Conservation (phyloP, 1,284 basidiomycete genomes). For the Ganoderma resinaceum region DNA sequence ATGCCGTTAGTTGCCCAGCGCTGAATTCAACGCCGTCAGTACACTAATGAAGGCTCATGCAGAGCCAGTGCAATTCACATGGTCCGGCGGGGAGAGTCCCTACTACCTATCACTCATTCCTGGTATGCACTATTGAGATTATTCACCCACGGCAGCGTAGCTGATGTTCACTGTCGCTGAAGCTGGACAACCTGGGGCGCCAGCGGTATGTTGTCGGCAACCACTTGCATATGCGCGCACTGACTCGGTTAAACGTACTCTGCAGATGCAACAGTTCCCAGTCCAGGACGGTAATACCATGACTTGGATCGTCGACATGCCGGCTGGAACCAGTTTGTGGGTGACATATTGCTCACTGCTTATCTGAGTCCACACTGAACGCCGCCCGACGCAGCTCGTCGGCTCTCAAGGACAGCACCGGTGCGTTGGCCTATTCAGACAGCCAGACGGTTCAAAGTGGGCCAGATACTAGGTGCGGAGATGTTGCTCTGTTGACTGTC, state of each 20-base stretch:
- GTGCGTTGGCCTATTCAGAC: slow-evolving; percentile 61
- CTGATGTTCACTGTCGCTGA: not conserved
- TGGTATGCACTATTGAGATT: slow-evolving; percentile 40
- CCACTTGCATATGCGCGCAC: not conserved
- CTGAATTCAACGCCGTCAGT: not conserved
- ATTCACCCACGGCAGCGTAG: not conserved
- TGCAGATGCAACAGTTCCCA: slow-evolving; percentile 63
- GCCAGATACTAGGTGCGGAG: slow-evolving; percentile 44
- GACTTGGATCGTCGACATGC: slow-evolving; percentile 72
- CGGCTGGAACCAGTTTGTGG: slow-evolving; percentile 61
- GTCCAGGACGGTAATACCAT: slow-evolving; percentile 49
- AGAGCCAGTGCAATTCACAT: slow-evolving; percentile 69
- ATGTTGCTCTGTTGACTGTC: not conserved
- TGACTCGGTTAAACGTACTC: not conserved
- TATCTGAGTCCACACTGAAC: slow-evolving; percentile 6
- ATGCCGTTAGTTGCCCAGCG: slow-evolving; percentile 55
- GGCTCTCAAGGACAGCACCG: slow-evolving; percentile 65
- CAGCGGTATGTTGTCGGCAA: slow-evolving; percentile 51
- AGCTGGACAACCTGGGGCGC: slow-evolving; percentile 64
- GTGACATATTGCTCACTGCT: slow-evolving; percentile 33
- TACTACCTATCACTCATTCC: slow-evolving; percentile 75
- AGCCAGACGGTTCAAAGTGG: slow-evolving; percentile 57
- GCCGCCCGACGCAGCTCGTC: slow-evolving; percentile 50
- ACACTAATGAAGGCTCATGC: not conserved
- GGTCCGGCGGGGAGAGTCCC: slow-evolving; percentile 61